Evolutionary conservation across 2,329 filamentous ascomycete species (phyloP).

Genomic region (Fusarium graminum): DNA sequence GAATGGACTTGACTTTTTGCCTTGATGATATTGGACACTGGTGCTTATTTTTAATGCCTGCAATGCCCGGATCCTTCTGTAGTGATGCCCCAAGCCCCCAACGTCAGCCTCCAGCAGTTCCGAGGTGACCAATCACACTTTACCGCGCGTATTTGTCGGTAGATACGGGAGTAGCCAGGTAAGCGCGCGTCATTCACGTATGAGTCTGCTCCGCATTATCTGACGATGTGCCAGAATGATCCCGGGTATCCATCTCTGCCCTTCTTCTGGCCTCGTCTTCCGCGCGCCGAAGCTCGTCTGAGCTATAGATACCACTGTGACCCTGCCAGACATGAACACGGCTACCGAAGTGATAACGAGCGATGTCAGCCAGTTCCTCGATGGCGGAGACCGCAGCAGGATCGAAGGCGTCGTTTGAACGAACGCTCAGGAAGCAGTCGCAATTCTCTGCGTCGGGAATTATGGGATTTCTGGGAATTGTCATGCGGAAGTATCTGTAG

Average conservation of each 20-base stretch:
- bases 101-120: slow-evolving; percentile 16
- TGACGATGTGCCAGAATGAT: background rate
- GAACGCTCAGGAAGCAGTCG: slow-evolving; percentile 18
- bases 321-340: slow-evolving; percentile 8
- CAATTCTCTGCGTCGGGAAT: slow-evolving; percentile 9
- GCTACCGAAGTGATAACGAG: slow-evolving; percentile 5
- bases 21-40: background rate
- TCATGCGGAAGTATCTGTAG: slow-evolving; percentile 6
- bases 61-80: background rate
- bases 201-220: background rate
- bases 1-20: slow-evolving; percentile 11
- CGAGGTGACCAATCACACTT: background rate
- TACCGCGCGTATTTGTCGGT: background rate
- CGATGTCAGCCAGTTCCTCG: background rate
- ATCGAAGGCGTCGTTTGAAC: background rate
- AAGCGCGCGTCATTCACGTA: background rate
- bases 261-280: slow-evolving; percentile 4
- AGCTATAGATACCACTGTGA: background rate
- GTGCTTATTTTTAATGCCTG: slow-evolving; percentile 6
- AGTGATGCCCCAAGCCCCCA: slow-evolving; percentile 8
- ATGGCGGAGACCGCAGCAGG: background rate
- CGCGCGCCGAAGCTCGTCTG: background rate
- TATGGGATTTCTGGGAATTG: background rate
- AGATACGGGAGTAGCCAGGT: slow-evolving; percentile 2
- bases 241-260: background rate